A percentile compares a stretch with the other conserved stretches of the same genome.
These are phyloP conservation scores for Dichotomopilus funicola DNA, from an alignment of 2,329 filamentous ascomycete genomes.

Conservation along the genomic window DNA sequence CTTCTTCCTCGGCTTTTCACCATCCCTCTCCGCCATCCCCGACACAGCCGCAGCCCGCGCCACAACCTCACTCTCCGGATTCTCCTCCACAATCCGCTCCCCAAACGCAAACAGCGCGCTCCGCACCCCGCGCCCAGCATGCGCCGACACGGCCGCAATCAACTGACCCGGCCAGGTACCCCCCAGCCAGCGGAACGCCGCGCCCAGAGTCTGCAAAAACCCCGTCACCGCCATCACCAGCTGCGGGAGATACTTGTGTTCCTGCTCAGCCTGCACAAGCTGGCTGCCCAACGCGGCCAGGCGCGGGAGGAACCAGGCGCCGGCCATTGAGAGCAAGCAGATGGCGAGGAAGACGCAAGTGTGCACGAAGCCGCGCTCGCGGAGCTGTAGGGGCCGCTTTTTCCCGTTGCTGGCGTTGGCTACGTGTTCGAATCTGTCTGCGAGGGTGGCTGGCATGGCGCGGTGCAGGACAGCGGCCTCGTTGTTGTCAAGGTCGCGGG, in stretches of 20 bases:
- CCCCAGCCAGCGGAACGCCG: neutral
- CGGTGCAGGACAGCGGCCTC: slow-evolving; percentile 47
- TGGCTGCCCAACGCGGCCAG: neutral
- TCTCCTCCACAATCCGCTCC: neutral
- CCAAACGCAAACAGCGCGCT: slow-evolving; percentile 1
- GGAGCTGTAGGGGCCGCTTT: neutral
- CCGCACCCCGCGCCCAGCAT: neutral
- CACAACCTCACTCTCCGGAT: too few species aligned
- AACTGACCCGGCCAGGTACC: neutral
- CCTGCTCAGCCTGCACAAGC: neutral
- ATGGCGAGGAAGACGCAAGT: neutral
- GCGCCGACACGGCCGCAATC: neutral
- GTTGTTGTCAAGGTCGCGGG: slow-evolving; percentile 47
- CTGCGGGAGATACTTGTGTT: neutral
- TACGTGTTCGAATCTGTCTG: too few species aligned
- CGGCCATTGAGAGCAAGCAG: neutral
- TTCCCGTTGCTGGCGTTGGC: neutral
- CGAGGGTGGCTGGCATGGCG: slow-evolving; percentile 39
- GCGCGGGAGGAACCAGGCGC: neutral
- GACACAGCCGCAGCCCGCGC: too few species aligned
- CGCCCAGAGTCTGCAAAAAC: neutral
- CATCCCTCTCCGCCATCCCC: too few species aligned
- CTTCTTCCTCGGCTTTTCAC: too few species aligned
- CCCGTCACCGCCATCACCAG: neutral
- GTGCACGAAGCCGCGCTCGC: neutral